Base-by-base conservation (phyloP, 2,329 filamentous ascomycete genomes). In the Nemania sp. region DNA sequence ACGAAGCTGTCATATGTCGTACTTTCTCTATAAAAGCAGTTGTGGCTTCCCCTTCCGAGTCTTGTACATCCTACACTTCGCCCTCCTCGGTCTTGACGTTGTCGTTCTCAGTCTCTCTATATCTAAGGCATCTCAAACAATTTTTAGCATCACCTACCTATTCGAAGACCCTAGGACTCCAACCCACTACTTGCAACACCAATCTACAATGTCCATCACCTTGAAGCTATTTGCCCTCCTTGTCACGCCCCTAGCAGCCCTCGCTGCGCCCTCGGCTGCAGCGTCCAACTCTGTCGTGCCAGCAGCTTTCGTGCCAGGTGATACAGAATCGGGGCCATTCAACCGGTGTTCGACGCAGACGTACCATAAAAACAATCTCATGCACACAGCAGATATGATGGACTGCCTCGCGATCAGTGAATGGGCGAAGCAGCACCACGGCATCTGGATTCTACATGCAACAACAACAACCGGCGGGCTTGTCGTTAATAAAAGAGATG, bases 401-500 rank as follows among this genome's bases (percentile, higher is more conserved):
- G 58, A 61, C 39, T 64, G 57, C 34, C 47, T 61, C 20, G 30
- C 36, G 15, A 52, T 64, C 34, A 31, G 44, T 14, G 39, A 41
- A 14, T 59, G 55, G 59, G 51, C 61, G n/a, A 15, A 11, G 12
- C 23, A 23, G 5, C 40, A 61, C 36, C 48, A 59, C 11, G 61
- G 57, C 31, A 14, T 41, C 42, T 62, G 57, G 59, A 22, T 50
- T 6, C 24, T 60, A 20, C 47, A 52, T 12, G 24, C 23, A 15
- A 42, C 37, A 15, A 31, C 28, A 6, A 36, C 15, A 14, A 19
- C 15, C 33, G n/a, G 8, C 4, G 6, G 14, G 33, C 5, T 3
- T 9, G 33, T 7, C 33, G 31, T 40, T 6, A 31, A 33, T 6
- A 37, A 55, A 37, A 24, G 17, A 23, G 30, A 40, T 4, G 45